Conservation (phyloP, 371 early-diverging fungal genomes). For the Mortierella sp. region DNA sequence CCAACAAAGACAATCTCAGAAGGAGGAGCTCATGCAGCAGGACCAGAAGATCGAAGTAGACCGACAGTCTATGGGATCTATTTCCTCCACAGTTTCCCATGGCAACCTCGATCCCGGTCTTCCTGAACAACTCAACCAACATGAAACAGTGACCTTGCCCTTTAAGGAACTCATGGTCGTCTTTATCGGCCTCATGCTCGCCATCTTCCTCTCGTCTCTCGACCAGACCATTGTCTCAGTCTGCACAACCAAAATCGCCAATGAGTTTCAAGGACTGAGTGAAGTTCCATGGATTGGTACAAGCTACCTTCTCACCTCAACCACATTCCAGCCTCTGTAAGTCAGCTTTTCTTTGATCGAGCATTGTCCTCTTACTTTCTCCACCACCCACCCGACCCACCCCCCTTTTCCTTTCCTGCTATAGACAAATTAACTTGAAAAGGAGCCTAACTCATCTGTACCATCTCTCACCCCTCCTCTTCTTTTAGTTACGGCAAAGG, state of each 20-base stretch:
- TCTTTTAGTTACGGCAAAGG: conserved; percentile 63
- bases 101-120: conserved; percentile 26
- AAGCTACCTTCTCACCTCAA: conserved; percentile 70
- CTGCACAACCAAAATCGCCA: conserved; percentile 60
- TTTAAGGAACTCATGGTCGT: conserved; percentile 49
- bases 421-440: conserved; percentile 51
- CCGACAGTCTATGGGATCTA: not conserved
- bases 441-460: conserved; percentile 13
- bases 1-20: not conserved
- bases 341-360: not conserved
- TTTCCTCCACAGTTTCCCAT: conserved; percentile 19
- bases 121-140: not conserved
- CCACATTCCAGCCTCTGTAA: conserved; percentile 57
- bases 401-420: too few relatives aligned
- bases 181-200: conserved; percentile 56
- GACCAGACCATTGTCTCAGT: conserved; percentile 81
- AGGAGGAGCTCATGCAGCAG: conserved; percentile 1
- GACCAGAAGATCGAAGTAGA: conserved; percentile 3
- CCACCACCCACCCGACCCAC: not conserved
- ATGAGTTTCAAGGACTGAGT: conserved; percentile 65
- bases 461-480: conserved; percentile 69
- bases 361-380: not conserved
- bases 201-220: conserved; percentile 72
- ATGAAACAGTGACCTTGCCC: conserved; percentile 17
- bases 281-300: conserved; percentile 74